Evolutionary conservation across 306 rosid genomes (phyloP), one percentile per base, ranked within the genome.

Genomic region (Begonia peltatifolia): DNA sequence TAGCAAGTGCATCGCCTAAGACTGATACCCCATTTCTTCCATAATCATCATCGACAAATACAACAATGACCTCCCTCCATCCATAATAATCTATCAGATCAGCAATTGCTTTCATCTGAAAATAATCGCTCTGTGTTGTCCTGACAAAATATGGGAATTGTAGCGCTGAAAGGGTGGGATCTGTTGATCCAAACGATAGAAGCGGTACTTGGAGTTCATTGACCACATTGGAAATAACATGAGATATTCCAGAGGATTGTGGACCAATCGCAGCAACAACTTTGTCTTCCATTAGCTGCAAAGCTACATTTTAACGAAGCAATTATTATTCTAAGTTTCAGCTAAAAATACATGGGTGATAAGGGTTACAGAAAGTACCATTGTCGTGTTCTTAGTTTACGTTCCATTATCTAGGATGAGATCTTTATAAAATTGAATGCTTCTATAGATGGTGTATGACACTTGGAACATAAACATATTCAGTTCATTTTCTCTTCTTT

Each of bases 131-230:
- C 47, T 79, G 99, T 0, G 84, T 86, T 23, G 88, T 83, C 18
- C 96, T 82, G 46, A 86, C 49, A 36, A 86, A 83, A 66, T 76
- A 92, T 1, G 93, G 88, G 66, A 76, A 92, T 69, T 92, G 94
- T 47, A 76, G 72, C 3, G 99, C 69, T n/a, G 88, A 65, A 43
- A 92, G 85, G 44, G 84, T 66, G 13, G 96, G 96, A 52, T 92
- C 94, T 10, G 99, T 92, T 25, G 99, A 87, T 52, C 72, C 94
- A 57, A 86, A 92, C 52, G 96, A 86, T 42, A 92, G 59, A 59
- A 92, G 93, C 1, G 99, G 99, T 41, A 92, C 61, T 20, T 81
- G 95, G 68, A 92, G 96, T 75, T 92, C 99, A 56, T 79, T 79
- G 14, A 64, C 82, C 14, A 86, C 88, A n/a, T 92, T 95, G 52